Evolutionary conservation across 306 rosid species (phyloP).

Genomic region (Hylodesmum podocarpum): DNA sequence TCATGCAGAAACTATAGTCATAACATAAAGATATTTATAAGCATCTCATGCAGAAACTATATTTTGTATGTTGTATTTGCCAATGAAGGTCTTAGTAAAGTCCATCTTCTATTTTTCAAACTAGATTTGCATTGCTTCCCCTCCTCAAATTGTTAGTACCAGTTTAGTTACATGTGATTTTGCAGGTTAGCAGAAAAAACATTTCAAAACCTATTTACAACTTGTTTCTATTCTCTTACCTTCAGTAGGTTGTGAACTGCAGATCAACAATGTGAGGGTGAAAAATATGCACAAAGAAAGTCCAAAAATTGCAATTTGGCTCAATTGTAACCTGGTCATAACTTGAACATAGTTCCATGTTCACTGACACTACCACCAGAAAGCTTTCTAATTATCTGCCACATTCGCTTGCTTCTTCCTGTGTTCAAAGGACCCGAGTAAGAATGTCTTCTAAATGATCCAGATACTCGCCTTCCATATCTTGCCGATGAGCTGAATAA

Average conservation of each 20-base stretch:
- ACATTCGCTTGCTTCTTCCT: constrained; percentile 55
- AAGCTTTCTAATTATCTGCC: constrained; percentile 66
- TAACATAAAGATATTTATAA: too few relatives aligned
- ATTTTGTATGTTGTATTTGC: background rate
- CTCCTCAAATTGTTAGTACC: constrained; percentile 11
- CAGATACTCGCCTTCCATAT: constrained; percentile 45
- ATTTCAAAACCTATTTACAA: constrained; percentile 36
- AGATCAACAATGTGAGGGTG: constrained; percentile 11
- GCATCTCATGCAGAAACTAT: constrained; percentile 7
- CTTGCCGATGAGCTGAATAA: constrained; percentile 60
- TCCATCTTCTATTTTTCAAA: constrained; percentile 19
- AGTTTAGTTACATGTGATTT: constrained; percentile 4
- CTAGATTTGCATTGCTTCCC: constrained; percentile 32
- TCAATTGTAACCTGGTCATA: constrained; percentile 45
- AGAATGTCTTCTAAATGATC: constrained; percentile 70
- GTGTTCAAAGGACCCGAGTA: constrained; percentile 75
- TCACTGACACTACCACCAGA: constrained; percentile 87
- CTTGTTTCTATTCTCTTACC: constrained; percentile 30
- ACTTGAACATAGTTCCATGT: constrained; percentile 55
- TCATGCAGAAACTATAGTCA: too few relatives aligned
- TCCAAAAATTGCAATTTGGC: background rate
- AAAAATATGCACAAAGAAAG: constrained; percentile 11
- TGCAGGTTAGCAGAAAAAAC: constrained; percentile 28
- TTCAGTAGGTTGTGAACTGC: constrained; percentile 14
- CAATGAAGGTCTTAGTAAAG: background rate